These are phyloP conservation scores for Cyberlindnera mycetangii DNA, from an alignment of 805 yeast genomes.

Conservation along the genomic window DNA sequence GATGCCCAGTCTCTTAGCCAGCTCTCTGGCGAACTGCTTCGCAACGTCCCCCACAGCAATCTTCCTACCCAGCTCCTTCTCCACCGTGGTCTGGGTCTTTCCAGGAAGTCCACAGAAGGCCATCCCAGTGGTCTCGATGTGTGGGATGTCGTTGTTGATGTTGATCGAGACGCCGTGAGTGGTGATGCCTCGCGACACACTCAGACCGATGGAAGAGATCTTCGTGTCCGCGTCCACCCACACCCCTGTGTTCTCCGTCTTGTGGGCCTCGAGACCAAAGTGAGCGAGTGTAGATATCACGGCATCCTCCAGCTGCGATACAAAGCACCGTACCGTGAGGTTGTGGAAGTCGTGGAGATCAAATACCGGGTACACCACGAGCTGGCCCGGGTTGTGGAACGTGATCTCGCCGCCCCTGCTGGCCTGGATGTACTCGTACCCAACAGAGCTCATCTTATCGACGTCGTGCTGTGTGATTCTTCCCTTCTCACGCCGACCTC, in stretches of 20 bases:
- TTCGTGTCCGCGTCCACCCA: conserved; percentile 64
- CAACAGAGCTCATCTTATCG: conserved; percentile 30
- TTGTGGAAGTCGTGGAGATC: conserved; percentile 61
- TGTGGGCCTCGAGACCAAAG: conserved; percentile 40
- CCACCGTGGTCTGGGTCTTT: conserved; percentile 53
- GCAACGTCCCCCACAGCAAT: conserved; percentile 36
- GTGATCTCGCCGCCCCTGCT: conserved; percentile 95
- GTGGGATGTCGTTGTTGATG: conserved; percentile 66
- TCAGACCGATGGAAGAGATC: conserved; percentile 88
- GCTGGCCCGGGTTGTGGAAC: conserved; percentile 95
- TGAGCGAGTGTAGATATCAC: conserved; percentile 45
- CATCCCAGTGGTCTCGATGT: conserved; percentile 56
- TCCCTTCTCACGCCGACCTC: conserved; percentile 78
- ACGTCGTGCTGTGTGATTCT: conserved; percentile 35
- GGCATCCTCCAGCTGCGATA: conserved; percentile 57
- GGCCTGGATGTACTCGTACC: conserved; percentile 71
- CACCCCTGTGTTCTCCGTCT: conserved; percentile 80
- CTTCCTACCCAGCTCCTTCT: conserved; percentile 27
- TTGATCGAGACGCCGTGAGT: conserved; percentile 90
- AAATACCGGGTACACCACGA: conserved; percentile 77
- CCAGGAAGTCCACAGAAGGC: conserved; percentile 85
- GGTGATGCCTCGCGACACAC: conserved; percentile 78
- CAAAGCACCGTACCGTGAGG: conserved; percentile 62
- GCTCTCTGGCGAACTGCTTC: conserved; percentile 39
- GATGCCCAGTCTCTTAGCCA: conserved; percentile 40